Base-by-base conservation (phyloP, 1,139 yeast genomes). In the Groenewaldozyma auringiensis region DNA sequence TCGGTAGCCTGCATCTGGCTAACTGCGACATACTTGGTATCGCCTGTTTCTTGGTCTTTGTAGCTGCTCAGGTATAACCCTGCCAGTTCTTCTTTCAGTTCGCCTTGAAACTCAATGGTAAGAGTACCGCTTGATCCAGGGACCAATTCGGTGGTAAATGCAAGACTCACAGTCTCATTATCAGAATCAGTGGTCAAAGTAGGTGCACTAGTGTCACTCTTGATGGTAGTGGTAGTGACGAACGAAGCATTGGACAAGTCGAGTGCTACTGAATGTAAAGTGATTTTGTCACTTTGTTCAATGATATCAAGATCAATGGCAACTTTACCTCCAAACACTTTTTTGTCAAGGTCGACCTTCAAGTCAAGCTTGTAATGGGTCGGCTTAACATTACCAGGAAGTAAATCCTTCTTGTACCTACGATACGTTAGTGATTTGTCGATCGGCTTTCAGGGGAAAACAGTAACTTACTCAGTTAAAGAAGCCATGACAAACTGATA, bases 161-260 rank as follows among this genome's bases (percentile, higher is more conserved):
- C 42, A 29, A 36, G 8, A n/a, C 47, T 27, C 9, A 51, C 54
- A 11, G 44, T 43, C 13, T 46, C 21, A 59, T 85, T 86, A 59
- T 86, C 88, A 14, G 68, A 61, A 49, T 92, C 66, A 40, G 92
- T 87, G 2, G 94, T 79, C 57, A 86, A 86, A 2, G 89, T 78
- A 62, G 92, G 92, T 0, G 98, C 96, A 67, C 96, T 92, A 0
- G 97, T 89, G 1, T 96, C 87, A 1, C 98, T 98, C 67, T 94
- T 94, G 13, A 98, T 98, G 64, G 94, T 94, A 1, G 98, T 94
- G 22, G 98, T 98, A 0, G 98, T 89, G 33, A 94, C 83, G 60
- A 94, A 98, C 41, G 94, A 75, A 3, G 88, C 75, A 55, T 88
- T 87, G 58, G 92, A 66, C 48, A 67, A 72, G 64, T 88, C 78